Evolutionary conservation across 208 protist species (phyloP).

Genomic region (Leishmania tropica): DNA sequence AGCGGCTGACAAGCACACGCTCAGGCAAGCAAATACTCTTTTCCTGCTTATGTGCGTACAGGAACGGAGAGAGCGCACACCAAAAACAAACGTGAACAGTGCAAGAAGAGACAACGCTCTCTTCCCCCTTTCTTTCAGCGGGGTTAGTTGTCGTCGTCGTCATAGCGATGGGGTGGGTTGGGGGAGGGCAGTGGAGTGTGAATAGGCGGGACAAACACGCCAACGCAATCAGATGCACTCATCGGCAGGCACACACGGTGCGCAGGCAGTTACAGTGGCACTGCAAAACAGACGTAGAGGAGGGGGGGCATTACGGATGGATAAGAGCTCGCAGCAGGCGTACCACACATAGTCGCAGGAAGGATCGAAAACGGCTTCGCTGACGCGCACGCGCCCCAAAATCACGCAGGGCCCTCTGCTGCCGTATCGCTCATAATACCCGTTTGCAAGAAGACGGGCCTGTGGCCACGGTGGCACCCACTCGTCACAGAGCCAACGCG

Average conservation of each 20-base stretch:
- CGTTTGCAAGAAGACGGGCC: neutral
- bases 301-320: neutral
- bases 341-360: neutral
- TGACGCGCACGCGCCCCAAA: too few species aligned
- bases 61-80: neutral
- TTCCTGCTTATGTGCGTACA: neutral
- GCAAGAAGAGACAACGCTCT: neutral
- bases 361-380: neutral
- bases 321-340: neutral
- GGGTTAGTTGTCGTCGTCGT: neutral
- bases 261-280: neutral
- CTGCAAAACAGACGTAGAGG: neutral
- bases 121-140: neutral
- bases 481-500: neutral
- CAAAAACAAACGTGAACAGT: neutral
- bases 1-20: neutral
- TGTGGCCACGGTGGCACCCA: neutral
- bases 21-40: neutral
- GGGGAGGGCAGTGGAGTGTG: neutral
- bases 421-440: neutral
- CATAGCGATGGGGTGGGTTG: neutral
- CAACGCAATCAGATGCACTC: neutral
- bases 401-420: neutral
- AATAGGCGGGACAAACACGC: neutral
- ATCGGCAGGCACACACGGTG: neutral